Conservation (phyloP, 2,329 filamentous ascomycete genomes). For the Phialophora macrospora region DNA sequence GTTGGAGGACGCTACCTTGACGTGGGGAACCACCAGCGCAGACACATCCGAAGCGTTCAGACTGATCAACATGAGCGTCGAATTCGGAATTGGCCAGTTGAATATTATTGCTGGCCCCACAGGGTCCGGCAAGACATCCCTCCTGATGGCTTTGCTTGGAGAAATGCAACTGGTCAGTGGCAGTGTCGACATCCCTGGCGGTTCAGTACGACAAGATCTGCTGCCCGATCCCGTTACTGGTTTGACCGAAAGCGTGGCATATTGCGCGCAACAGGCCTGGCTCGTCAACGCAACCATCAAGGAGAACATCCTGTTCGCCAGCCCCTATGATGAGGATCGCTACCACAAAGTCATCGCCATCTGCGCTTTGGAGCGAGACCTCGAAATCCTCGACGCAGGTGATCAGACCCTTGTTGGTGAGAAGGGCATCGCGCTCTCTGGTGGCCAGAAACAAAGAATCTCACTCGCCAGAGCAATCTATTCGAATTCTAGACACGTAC, state of each 20-base stretch:
- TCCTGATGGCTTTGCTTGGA: slow-evolving; percentile 92
- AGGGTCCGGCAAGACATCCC: slow-evolving; percentile 91
- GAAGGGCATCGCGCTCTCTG: slow-evolving; percentile 94
- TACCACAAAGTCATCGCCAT: slow-evolving; percentile 89
- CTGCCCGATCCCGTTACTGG: slow-evolving; percentile 80
- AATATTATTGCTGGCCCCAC: slow-evolving; percentile 94
- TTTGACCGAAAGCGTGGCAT: slow-evolving; percentile 88
- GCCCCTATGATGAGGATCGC: slow-evolving; percentile 76
- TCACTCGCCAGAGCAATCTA: slow-evolving; percentile 97
- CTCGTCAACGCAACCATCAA: slow-evolving; percentile 93
- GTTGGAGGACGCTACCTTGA: slow-evolving; percentile 81
- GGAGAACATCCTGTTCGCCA: slow-evolving; percentile 92
- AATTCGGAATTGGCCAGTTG: slow-evolving; percentile 82
- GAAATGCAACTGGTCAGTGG: slow-evolving; percentile 91
- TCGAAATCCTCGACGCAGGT: slow-evolving; percentile 88
- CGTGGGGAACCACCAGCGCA: slow-evolving; percentile 73
- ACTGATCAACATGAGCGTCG: slow-evolving; percentile 79
- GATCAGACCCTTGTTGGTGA: slow-evolving; percentile 95
- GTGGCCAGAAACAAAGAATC: slow-evolving; percentile 96
- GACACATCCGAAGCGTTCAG: slow-evolving; percentile 75
- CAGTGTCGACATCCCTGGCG: slow-evolving; percentile 81
- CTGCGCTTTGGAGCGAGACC: slow-evolving; percentile 86
- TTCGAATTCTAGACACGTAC: slow-evolving; percentile 85
- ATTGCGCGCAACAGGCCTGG: slow-evolving; percentile 97
- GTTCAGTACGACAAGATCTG: slow-evolving; percentile 82